Conservation (phyloP, 805 yeast genomes). For the Metschnikowia gelsemii region DNA sequence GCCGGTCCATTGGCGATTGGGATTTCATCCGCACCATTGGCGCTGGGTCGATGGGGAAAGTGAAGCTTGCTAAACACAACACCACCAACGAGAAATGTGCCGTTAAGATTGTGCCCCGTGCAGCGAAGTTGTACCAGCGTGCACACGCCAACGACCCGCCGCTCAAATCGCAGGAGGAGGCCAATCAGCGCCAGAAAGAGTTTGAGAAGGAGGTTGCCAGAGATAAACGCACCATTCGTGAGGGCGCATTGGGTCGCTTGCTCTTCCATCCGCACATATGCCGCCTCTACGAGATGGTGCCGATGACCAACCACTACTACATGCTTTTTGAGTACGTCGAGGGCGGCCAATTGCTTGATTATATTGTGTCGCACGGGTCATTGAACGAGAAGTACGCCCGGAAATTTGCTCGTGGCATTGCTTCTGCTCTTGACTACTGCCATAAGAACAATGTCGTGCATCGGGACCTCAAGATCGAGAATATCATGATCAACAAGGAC, state of each 20-base stretch:
- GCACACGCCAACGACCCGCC: conserved; percentile 71
- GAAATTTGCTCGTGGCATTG: conserved; percentile 91
- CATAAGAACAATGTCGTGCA: conserved; percentile 95
- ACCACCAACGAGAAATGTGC: conserved; percentile 82
- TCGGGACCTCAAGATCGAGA: conserved; percentile 94
- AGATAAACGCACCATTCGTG: conserved; percentile 89
- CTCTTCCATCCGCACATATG: conserved; percentile 92
- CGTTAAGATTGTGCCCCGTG: conserved; percentile 89
- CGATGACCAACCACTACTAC: conserved; percentile 95
- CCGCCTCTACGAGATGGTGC: conserved; percentile 86
- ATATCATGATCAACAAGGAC: conserved; percentile 86
- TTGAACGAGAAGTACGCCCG: conserved; percentile 92
- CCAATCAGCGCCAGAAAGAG: conserved; percentile 62
- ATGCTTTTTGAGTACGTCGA: conserved; percentile 95
- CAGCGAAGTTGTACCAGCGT: conserved; percentile 72
- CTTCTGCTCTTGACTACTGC: conserved; percentile 88
- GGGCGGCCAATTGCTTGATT: conserved; percentile 97
- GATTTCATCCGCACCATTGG: conserved; percentile 93
- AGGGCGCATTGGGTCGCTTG: conserved; percentile 89
- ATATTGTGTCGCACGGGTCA: conserved; percentile 94
- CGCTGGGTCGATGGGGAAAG: conserved; percentile 99
- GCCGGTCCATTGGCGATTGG: conserved; percentile 95
- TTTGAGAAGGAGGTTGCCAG: conserved; percentile 81
- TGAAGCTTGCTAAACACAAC: conserved; percentile 86
- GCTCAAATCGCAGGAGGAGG: conserved; percentile 56